Evolutionary conservation across 768 basidiomycete genomes (phyloP).

Genomic region (Amanita brunnescens): DNA sequence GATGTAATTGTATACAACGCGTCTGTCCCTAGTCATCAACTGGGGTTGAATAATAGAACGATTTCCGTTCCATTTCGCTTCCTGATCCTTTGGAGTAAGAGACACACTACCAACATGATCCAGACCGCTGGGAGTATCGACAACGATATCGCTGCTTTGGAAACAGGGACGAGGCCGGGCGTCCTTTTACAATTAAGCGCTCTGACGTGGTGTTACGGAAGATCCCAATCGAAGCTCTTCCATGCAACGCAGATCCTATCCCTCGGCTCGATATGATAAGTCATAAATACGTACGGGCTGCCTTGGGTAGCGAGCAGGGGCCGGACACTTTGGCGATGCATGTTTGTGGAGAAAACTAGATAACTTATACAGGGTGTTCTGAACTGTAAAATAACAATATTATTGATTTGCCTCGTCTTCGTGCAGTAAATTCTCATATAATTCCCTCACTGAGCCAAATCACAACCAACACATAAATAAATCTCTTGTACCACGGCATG

Average conservation of each 20-base stretch:
- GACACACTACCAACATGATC: too few relatives aligned
- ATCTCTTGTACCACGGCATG: not conserved
- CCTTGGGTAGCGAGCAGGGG: not conserved
- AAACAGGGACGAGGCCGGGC: not conserved
- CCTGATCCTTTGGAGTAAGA: too few relatives aligned
- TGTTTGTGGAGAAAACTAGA: not conserved
- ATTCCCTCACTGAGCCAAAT: not conserved
- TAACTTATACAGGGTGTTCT: slow-evolving; percentile 1
- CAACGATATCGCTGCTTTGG: not conserved
- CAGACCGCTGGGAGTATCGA: too few relatives aligned
- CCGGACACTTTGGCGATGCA: not conserved
- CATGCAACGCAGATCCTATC: too few relatives aligned
- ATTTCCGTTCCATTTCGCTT: too few relatives aligned
- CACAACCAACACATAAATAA: not conserved
- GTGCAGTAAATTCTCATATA: not conserved
- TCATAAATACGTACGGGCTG: too few relatives aligned
- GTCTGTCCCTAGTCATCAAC: too few relatives aligned
- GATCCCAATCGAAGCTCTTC: too few relatives aligned
- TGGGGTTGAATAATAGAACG: too few relatives aligned
- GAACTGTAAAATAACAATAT: not conserved
- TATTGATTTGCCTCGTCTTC: not conserved
- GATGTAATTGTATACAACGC: too few relatives aligned
- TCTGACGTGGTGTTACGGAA: too few relatives aligned
- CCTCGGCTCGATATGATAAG: too few relatives aligned
- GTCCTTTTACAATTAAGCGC: not conserved